Conservation (phyloP, 2,329 filamentous ascomycete species). For the Aspergillus sojae region DNA sequence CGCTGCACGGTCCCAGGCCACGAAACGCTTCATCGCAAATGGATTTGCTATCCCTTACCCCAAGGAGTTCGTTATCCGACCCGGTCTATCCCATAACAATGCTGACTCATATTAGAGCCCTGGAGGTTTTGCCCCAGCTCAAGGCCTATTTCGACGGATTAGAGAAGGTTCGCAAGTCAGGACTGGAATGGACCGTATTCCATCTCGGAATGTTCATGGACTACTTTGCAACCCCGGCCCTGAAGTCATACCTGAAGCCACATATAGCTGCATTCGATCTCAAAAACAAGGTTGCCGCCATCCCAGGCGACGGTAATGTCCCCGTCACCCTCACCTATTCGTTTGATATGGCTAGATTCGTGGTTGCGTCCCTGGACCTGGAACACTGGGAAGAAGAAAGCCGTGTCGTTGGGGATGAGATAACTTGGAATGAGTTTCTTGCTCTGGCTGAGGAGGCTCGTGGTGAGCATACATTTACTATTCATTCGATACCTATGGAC, state of each 20-base stretch:
- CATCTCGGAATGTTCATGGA: constrained; percentile 14
- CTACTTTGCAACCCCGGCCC: constrained; percentile 17
- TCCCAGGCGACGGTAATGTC: constrained; percentile 24
- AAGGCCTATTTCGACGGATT: constrained; percentile 10
- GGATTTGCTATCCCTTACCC: constrained; percentile 20
- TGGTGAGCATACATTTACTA: constrained; percentile 12
- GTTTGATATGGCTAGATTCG: constrained; percentile 27
- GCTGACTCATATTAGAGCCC: not conserved
- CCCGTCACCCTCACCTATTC: constrained; percentile 26
- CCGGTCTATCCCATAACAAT: not conserved
- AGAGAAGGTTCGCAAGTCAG: not conserved
- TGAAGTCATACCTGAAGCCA: constrained; percentile 22
- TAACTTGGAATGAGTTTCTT: constrained; percentile 30
- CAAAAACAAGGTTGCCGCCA: constrained; percentile 20
- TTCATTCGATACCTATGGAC: not conserved
- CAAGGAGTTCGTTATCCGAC: constrained; percentile 1
- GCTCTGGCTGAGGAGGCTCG: constrained; percentile 21
- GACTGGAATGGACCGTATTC: constrained; percentile 25
- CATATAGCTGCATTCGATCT: constrained; percentile 24
- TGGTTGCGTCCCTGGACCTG: constrained; percentile 19
- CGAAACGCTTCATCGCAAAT: constrained; percentile 25
- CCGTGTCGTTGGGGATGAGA: constrained; percentile 26
- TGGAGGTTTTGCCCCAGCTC: constrained; percentile 6
- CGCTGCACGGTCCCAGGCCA: constrained; percentile 14
- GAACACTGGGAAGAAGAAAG: constrained; percentile 22